These are phyloP conservation scores for Coleophoma crateriformis DNA, from an alignment of 2,329 filamentous ascomycete species.

Conservation along the genomic window DNA sequence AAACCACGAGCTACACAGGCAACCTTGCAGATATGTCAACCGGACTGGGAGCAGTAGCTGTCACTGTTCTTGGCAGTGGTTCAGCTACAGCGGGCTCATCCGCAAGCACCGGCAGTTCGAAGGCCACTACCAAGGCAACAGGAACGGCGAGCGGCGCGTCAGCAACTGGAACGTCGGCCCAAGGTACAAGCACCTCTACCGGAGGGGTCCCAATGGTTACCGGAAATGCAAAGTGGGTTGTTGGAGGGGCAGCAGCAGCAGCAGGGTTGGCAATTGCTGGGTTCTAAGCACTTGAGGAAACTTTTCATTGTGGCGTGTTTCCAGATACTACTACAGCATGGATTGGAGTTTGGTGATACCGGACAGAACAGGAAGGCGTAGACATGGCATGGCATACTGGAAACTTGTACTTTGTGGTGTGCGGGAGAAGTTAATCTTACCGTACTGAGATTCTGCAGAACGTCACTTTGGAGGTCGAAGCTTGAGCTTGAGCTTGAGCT, in stretches of 20 bases:
- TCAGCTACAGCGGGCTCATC: conserved; percentile 3
- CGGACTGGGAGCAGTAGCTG: conserved; percentile 1
- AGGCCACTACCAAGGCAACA: neutral
- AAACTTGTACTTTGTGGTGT: no score
- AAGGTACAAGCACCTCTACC: conserved; percentile 4
- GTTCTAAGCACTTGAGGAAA: neutral
- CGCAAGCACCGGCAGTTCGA: conserved; percentile 1
- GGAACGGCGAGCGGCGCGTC: neutral
- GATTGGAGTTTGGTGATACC: no score
- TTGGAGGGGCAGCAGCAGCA: conserved; percentile 16
- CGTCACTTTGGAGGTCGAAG: no score
- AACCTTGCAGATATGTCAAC: neutral
- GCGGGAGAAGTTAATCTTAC: no score
- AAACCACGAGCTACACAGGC: neutral
- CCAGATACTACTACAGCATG: no score
- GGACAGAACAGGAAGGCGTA: no score
- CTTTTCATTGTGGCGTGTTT: neutral
- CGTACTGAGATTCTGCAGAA: no score
- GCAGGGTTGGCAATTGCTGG: conserved; percentile 14
- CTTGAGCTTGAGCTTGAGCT: no score
- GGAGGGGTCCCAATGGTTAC: conserved; percentile 18
- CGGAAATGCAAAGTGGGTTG: conserved; percentile 16
- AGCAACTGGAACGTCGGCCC: neutral
- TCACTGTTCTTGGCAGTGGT: conserved; percentile 15
- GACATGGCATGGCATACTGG: no score